Base-by-base conservation (phyloP, 371 early-diverging fungal species). In the Zancudomyces culisetae region DNA sequence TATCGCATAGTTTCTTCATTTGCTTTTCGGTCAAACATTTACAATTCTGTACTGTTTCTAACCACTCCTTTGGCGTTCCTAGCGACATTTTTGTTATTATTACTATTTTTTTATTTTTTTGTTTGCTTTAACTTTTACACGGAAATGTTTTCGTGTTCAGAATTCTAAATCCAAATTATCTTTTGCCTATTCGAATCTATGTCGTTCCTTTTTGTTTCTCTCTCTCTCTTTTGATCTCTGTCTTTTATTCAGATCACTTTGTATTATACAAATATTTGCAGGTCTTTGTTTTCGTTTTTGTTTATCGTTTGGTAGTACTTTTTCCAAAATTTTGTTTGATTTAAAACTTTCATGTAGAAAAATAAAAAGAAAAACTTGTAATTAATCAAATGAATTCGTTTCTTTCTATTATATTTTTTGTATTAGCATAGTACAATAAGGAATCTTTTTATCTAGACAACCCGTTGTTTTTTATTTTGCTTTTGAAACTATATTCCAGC, bases 1-100 rank as follows among this genome's bases (percentile, higher is more conserved):
- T 88, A 54, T 97, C 98, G 69, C 98, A 97, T 19, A 97, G 80
- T 62, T 78, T 80, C 66, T 90, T 91, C 59, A 97, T 91, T 60
- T 90, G 92, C 1, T 77, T 61, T 72, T 97, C 98, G 3, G 87
- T 74, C 45, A 94, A 70, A 55, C 81, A 86, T 64, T 91, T 83
- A 66, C 98, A 92, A 62, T 88, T 79, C 56, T 80, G 79, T 50
- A 93, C 78, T 24, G 76, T 80, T 50, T 77, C 79, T 55, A 97
- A 80, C 94, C 95, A 97, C 41, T 64, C 63, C 21, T 57, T 58
- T 26, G 64, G 69, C 28, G 22, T 30, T 22, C 28, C 50, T 49
- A 61, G 61, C 26, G 27, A 56, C 13, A 40, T 64, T 13, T 62
- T 60, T 12, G 49, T 66, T 41, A 58, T 55, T 41, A 64, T 64